Base-by-base conservation (phyloP, 192 early-diverging fungal species). In the Coemansia sp. region DNA sequence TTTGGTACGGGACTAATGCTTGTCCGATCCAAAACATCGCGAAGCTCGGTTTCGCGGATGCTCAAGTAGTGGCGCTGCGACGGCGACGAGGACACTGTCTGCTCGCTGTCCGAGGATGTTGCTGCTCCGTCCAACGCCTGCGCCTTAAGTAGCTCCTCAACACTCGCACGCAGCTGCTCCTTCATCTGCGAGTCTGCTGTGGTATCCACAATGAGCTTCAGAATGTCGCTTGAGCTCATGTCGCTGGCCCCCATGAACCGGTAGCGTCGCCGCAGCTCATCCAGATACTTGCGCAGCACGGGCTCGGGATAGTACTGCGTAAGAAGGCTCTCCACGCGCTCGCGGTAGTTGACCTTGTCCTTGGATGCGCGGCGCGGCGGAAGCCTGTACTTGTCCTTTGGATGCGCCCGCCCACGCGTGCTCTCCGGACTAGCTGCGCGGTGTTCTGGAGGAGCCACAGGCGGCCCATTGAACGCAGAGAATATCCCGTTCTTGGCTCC, bases 231-330 rank as follows among this genome's bases (percentile, higher is more conserved):
- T 8, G 75, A 41, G 38, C 67, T 76, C 74, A 82, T 82, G 4
- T 74, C 79, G 20, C 76, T 73, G n/a, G 70, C 38, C 25, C 81
- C 81, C 44, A 83, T 83, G 48, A 83, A 83, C 12, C 81, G 76
- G 41, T 83, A 73, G 1, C 76, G 75, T 10, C 74, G 81, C 5
- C 76, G 75, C 59, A 83, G 76, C 72, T 83, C 81, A 38, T 83
- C 74, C 45, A 83, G 67, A 43, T 83, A 83, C 69, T 68, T 66
- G 19, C 66, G 42, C 45, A 83, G 81, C 2, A 78, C 56, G 14
- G 71, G 70, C 40, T 69, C 65, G 5, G 76, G 72, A 58, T 75
- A 83, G 44, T 83, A 83, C 67, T 83, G 81, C 6, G 81, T 78
- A 43, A 83, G 64, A 54, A 83, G 68, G 39, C 45, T 71, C 54